These are phyloP conservation scores for Helianthus annuus DNA, from an alignment of 129 eudicot species.

Conservation along the genomic window DNA sequence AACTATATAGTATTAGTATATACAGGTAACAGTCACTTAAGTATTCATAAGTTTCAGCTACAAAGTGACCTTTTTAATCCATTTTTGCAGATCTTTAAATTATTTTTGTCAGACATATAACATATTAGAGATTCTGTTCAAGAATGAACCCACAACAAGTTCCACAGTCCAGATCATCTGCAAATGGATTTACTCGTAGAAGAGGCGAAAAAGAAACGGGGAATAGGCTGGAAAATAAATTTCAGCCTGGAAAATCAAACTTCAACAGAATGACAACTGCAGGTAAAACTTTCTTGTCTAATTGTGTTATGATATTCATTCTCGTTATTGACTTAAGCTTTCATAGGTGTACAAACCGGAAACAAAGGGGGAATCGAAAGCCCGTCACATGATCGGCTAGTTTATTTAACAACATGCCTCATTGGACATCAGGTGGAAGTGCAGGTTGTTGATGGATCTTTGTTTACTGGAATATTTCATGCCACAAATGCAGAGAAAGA, in stretches of 20 bases:
- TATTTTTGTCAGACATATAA: conserved; percentile 2
- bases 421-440: conserved; percentile 95
- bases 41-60: background rate
- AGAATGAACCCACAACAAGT: conserved; percentile 76
- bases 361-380: conserved; percentile 62
- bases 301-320: background rate
- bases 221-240: conserved; percentile 50
- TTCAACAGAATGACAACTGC: conserved; percentile 41
- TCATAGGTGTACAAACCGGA: conserved; percentile 44
- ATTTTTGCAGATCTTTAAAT: conserved; percentile 4
- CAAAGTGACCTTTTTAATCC: background rate
- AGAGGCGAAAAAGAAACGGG: conserved; percentile 65
- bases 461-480: conserved; percentile 80
- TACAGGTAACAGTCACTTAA: background rate
- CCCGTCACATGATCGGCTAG: conserved; percentile 69
- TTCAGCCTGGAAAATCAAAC: conserved; percentile 60
- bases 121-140: conserved; percentile 28
- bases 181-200: conserved; percentile 72
- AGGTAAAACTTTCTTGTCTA: conserved; percentile 38
- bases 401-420: conserved; percentile 74
- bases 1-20: background rate
- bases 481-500: conserved; percentile 79
- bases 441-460: conserved; percentile 86
- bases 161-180: conserved; percentile 68
- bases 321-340: conserved; percentile 24